Evolutionary conservation across 257 asterid genomes (phyloP).

Genomic region (Sherardia arvensis): DNA sequence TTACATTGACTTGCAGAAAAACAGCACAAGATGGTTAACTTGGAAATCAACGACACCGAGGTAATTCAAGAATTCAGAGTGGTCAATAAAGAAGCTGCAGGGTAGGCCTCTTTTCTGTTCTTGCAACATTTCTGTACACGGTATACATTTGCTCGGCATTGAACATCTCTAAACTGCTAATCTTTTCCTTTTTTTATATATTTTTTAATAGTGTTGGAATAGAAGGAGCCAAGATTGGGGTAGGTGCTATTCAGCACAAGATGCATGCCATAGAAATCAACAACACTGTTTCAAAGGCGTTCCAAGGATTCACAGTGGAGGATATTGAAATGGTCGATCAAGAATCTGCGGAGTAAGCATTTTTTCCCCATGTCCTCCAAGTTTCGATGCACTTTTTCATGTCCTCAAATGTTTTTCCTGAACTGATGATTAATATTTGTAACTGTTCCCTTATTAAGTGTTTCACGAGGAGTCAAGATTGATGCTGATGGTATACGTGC

Average conservation of each 20-base stretch:
- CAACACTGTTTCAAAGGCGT: conserved; percentile 32
- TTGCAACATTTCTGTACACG: not conserved
- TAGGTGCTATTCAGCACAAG: conserved; percentile 10
- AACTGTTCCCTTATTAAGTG: not conserved
- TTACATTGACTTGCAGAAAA: conserved; percentile 27
- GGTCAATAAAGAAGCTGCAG: conserved; percentile 30
- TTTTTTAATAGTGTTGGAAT: not conserved
- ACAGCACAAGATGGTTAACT: conserved; percentile 17
- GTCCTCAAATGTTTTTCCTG: not conserved
- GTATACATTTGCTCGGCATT: not conserved
- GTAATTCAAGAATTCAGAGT: conserved; percentile 30
- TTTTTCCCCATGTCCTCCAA: not conserved
- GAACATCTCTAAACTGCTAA: not conserved
- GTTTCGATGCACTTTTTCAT: conserved; percentile 15
- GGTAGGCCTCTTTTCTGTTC: conserved; percentile 27
- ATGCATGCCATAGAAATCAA: conserved; percentile 24
- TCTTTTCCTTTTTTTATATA: not conserved
- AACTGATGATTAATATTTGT: not conserved
- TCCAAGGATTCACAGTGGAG: conserved; percentile 29
- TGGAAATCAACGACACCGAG: conserved; percentile 33
- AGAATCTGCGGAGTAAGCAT: conserved; percentile 35
- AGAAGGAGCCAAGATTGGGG: not conserved
- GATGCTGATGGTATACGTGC: not conserved
- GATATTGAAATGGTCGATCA: conserved; percentile 27
- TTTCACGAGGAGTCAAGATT: not conserved